Percentiles rank a stretch among this genome's conserved stretches.
These are phyloP conservation scores for Helenozyma baotianmanensis DNA, from an alignment of 805 yeast genomes.

Conservation along the genomic window DNA sequence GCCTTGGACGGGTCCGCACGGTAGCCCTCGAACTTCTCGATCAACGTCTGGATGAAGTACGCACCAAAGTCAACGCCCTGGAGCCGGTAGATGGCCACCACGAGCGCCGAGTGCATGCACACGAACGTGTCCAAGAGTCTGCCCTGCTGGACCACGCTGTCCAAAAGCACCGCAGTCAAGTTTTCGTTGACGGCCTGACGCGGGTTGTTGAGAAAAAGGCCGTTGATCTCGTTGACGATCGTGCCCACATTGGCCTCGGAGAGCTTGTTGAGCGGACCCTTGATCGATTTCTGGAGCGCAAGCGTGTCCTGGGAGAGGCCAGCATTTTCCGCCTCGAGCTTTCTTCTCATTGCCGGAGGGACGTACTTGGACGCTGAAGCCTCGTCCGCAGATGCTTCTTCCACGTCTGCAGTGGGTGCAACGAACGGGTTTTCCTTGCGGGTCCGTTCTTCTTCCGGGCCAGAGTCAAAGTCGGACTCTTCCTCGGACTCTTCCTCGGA, in stretches of 20 bases:
- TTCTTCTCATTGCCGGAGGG: conserved; percentile 81
- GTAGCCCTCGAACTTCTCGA: conserved; percentile 58
- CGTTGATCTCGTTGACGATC: conserved; percentile 65
- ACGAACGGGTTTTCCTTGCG: conserved; percentile 49
- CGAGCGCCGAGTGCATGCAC: conserved; percentile 71
- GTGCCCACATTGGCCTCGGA: conserved; percentile 78
- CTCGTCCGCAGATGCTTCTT: conserved; percentile 7
- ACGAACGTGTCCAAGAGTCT: conserved; percentile 75
- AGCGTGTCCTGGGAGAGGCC: conserved; percentile 35
- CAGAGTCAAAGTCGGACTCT: conserved; percentile 7
- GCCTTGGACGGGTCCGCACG: conserved; percentile 27
- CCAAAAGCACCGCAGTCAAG: conserved; percentile 58
- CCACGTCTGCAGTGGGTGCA: conserved; percentile 17
- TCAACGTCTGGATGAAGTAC: conserved; percentile 66
- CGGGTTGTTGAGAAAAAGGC: conserved; percentile 60
- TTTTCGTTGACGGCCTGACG: conserved; percentile 75
- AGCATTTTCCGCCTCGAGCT: conserved; percentile 36
- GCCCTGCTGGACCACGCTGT: conserved; percentile 58
- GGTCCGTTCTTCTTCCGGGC: conserved; percentile 13
- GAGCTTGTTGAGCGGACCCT: conserved; percentile 82
- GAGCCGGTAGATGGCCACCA: conserved; percentile 66
- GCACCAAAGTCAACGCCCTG: conserved; percentile 94
- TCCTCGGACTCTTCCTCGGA: conserved; percentile 11
- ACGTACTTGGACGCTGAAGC: conserved; percentile 48
- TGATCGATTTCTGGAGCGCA: conserved; percentile 58